A percentile compares a stretch with the other conserved stretches of the same genome.
Conservation (phyloP, 495 filamentous ascomycete species). For the Peziza echinospora region DNA sequence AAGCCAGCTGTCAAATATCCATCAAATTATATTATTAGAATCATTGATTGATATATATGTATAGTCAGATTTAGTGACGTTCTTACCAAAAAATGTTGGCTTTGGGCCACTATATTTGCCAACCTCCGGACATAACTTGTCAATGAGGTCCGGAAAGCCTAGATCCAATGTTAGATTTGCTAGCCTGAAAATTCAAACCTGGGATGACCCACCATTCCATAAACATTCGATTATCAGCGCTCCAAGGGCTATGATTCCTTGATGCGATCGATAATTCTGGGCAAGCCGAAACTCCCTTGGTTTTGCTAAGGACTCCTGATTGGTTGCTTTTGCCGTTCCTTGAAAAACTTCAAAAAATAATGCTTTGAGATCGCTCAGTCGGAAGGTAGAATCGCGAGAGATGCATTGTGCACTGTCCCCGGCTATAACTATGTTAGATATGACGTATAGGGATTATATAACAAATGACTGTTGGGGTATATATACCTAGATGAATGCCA, state of each 20-base stretch:
- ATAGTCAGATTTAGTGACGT: not conserved
- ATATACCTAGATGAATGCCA: slow-evolving; percentile 23
- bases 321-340: slow-evolving; percentile 1
- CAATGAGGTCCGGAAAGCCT: slow-evolving; percentile 24
- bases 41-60: not conserved
- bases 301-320: slow-evolving; percentile 9
- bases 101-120: slow-evolving; percentile 22
- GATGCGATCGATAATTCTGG: slow-evolving; percentile 26
- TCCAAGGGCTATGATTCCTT: slow-evolving; percentile 25
- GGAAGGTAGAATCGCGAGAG: slow-evolving; percentile 25
- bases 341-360: slow-evolving; percentile 22
- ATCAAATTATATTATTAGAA: not conserved
- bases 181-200: no score
- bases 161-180: not conserved
- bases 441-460: not conserved
- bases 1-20: slow-evolving; percentile 13
- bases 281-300: slow-evolving; percentile 20
- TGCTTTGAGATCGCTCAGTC: slow-evolving; percentile 24
- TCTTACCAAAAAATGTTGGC: slow-evolving; percentile 23
- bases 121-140: slow-evolving; percentile 24
- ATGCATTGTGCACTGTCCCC: slow-evolving; percentile 28
- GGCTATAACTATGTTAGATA: slow-evolving; percentile 9
- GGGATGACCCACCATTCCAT: slow-evolving; percentile 9
- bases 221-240: slow-evolving; percentile 22
- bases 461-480: not conserved